phyloP scores from a whole-genome alignment of 1,284 basidiomycete species.

The Hymenochaete sp. region DNA sequence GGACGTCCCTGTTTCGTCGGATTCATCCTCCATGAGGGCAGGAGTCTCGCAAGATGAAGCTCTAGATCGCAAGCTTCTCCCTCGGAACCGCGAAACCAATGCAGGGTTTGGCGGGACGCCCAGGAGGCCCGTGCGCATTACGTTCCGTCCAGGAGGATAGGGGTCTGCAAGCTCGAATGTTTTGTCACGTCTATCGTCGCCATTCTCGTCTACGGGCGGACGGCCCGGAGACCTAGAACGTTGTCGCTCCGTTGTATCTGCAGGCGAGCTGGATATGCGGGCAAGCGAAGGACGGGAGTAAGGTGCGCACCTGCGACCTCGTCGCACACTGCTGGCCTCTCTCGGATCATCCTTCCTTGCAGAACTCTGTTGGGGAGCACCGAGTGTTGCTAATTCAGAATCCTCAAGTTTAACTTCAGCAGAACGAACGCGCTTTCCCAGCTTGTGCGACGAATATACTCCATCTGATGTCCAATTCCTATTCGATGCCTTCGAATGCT shows the following conservation, averaged over 20 bases:
- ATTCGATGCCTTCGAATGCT: background rate
- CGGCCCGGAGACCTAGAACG: no score
- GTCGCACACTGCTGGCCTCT: no score
- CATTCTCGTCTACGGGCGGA: constrained; percentile 10
- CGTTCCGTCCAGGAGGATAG: constrained; percentile 8
- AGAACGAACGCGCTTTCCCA: constrained; percentile 27
- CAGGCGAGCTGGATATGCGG: no score
- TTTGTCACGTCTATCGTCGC: constrained; percentile 17
- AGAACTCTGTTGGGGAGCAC: background rate
- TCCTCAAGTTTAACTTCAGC: constrained; percentile 24
- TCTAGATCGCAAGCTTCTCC: background rate
- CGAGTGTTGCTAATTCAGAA: constrained; percentile 21
- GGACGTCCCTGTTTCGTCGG: constrained; percentile 11
- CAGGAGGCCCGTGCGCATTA: constrained; percentile 11
- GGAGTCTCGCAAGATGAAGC: constrained; percentile 14
- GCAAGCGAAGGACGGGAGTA: background rate
- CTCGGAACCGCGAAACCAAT: constrained; percentile 15
- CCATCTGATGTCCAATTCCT: constrained; percentile 1
- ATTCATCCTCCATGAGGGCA: constrained; percentile 16
- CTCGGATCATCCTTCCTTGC: no score
- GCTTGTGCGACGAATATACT: constrained; percentile 19
- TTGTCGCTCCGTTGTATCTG: no score
- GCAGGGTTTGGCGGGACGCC: constrained; percentile 15
- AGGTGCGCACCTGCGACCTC: background rate
- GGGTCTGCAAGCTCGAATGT: constrained; percentile 16